Base-by-base conservation (phyloP, 1,284 basidiomycete genomes). In the Cryptococcus jaspeensis region DNA sequence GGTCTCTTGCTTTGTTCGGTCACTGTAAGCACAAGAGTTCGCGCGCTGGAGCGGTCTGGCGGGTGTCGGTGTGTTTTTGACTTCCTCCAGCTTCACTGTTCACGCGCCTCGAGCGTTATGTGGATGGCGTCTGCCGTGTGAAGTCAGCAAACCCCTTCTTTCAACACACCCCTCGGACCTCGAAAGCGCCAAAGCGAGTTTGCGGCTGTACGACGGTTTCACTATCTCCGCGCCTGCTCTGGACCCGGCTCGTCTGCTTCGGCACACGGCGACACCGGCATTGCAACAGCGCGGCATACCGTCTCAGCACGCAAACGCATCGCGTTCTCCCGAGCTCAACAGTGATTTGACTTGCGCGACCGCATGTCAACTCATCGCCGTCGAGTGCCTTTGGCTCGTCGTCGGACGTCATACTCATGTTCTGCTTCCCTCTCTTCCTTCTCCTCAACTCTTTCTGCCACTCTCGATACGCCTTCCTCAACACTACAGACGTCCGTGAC, bases 401-500 rank as follows among this genome's bases (percentile, higher is more conserved):
- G 51, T 36, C 53, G n/a, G n/a, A n/a, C n/a, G 28, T 23, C 23
- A 22, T 59, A 59, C 58, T 59, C 42, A 59, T 41, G 50, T 59
- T 57, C 48, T 23, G 28, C 15, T 36, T 63, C 22, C 36, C 56
- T 50, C 50, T 52, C 40, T 49, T 52, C 39, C 40, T 49, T 52
- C 39, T 53, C 44, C 46, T 50, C 53, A 48, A 52, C 53, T 59
- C 50, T 43, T 46, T 41, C 35, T 51, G 36, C 58, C 47, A 50
- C 54, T 57, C 50, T 42, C 60, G 46, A 28, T 54, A 41, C 46
- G 23, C 43, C 35, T 45, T 46, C 39, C 40, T 42, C 58, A 59
- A 53, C 49, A 45, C 36, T 59, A 63, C 57, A 75, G 75, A 77
- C 63, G 75, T 77, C 69, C 74, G 74, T 69, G 75, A 78, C 63